phyloP scores from a whole-genome alignment of 805 yeast species.

The Wickerhamiella azymoides region DNA sequence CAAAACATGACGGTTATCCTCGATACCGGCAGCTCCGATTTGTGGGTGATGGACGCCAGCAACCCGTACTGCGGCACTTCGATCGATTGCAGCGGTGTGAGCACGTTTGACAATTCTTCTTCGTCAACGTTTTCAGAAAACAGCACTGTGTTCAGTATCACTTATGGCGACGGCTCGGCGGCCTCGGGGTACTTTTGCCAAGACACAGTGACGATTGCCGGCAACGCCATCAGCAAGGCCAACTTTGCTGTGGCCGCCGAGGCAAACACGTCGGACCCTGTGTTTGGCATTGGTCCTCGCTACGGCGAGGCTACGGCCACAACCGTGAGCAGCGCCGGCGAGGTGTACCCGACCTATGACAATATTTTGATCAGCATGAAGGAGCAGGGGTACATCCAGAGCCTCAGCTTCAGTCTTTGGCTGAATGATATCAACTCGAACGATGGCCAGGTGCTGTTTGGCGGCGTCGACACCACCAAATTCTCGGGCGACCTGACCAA shows the following conservation, averaged over 20 bases:
- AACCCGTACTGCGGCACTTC: conserved; percentile 31
- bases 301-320: conserved; percentile 26
- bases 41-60: conserved; percentile 43
- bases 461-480: conserved; percentile 33
- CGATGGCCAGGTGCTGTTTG: conserved; percentile 30
- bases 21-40: conserved; percentile 68
- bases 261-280: conserved; percentile 51
- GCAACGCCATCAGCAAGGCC: conserved; percentile 34
- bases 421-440: conserved; percentile 26
- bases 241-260: conserved; percentile 64
- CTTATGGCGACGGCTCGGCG: conserved; percentile 32
- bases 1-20: conserved; percentile 42
- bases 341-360: conserved; percentile 17
- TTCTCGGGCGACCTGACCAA: conserved; percentile 28
- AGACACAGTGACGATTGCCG: conserved; percentile 46
- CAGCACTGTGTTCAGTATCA: conserved; percentile 17
- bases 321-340: conserved; percentile 11
- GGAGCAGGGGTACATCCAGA: conserved; percentile 30
- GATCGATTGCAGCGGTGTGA: conserved; percentile 5
- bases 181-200: conserved; percentile 47
- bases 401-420: conserved; percentile 35
- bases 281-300: conserved; percentile 27
- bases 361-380: conserved; percentile 27
- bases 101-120: conserved; percentile 1
- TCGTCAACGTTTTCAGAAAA: conserved; percentile 7